Conservation (phyloP, 495 filamentous ascomycete genomes). For the Neurospora sp. region DNA sequence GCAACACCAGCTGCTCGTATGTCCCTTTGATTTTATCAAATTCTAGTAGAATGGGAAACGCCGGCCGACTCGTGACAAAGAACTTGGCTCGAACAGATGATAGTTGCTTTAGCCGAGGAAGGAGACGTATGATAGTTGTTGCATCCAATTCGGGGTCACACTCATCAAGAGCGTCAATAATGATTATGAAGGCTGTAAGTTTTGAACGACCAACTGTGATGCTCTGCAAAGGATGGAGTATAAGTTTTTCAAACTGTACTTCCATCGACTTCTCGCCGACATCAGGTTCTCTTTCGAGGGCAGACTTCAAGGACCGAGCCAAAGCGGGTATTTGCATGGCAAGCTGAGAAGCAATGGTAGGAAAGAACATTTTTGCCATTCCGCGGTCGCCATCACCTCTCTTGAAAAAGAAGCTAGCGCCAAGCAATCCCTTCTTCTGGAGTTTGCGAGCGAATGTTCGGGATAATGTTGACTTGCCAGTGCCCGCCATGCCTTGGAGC, state of each 20-base stretch:
- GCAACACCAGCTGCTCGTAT: slow-evolving; percentile 21
- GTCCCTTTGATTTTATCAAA: slow-evolving; percentile 17
- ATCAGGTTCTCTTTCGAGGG: slow-evolving; percentile 27
- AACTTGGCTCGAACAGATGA: slow-evolving; percentile 4
- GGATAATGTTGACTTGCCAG: slow-evolving; percentile 37
- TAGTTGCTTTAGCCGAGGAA: slow-evolving; percentile 12
- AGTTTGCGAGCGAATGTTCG: slow-evolving; percentile 26
- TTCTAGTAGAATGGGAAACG: slow-evolving; percentile 30
- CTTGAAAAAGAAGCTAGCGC: slow-evolving; percentile 44
- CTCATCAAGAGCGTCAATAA: slow-evolving; percentile 47
- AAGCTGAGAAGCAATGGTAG: slow-evolving; percentile 37
- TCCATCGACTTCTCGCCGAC: slow-evolving; percentile 27
- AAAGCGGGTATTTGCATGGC: slow-evolving; percentile 19
- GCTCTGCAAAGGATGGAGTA: slow-evolving; percentile 29
- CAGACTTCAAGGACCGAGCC: slow-evolving; percentile 20
- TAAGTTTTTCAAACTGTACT: slow-evolving; percentile 41
- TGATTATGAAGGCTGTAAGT: slow-evolving; percentile 19
- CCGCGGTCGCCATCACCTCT: slow-evolving; percentile 34
- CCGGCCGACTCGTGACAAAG: slow-evolving; percentile 34
- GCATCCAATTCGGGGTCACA: slow-evolving; percentile 35
- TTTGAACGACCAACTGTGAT: not conserved
- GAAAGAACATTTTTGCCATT: slow-evolving; percentile 30
- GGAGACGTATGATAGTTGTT: slow-evolving; percentile 25
- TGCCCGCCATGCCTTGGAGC: slow-evolving; percentile 38
- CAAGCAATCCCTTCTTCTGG: slow-evolving; percentile 8